Conservation (phyloP, 768 basidiomycete species). For the Lactifluus pinguis region DNA sequence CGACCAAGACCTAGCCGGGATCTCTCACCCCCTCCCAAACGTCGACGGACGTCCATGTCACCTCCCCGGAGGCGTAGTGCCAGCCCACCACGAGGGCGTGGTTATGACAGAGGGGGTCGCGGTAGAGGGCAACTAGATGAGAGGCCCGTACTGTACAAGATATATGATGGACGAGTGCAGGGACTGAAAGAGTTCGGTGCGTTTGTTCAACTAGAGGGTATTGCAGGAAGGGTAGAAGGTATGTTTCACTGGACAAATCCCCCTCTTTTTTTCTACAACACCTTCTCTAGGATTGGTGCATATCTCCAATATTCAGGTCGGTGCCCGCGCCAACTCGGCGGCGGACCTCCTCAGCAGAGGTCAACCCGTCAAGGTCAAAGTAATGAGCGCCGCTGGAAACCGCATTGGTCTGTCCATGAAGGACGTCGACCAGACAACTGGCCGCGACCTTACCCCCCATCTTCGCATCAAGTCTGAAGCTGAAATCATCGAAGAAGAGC, state of each 20-base stretch:
- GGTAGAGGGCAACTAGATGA: conserved; percentile 55
- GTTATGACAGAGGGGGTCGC: conserved; percentile 34
- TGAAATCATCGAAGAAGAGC: conserved; percentile 76
- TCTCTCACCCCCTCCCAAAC: conserved; percentile 41
- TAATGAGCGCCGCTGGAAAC: conserved; percentile 82
- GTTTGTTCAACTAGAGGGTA: conserved; percentile 83
- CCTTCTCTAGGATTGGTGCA: conserved; percentile 80
- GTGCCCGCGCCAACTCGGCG: conserved; percentile 78
- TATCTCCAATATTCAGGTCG: conserved; percentile 83
- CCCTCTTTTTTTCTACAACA: conserved; percentile 3
- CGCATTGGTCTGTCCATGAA: conserved; percentile 91
- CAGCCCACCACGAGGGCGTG: conserved; percentile 53
- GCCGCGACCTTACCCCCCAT: conserved; percentile 89
- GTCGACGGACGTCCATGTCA: conserved; percentile 46
- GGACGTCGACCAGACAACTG: conserved; percentile 88
- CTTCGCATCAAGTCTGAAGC: conserved; percentile 90
- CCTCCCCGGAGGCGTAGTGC: conserved; percentile 41
- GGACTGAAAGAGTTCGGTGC: conserved; percentile 94
- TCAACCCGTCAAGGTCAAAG: conserved; percentile 89
- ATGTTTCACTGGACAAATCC: conserved; percentile 24
- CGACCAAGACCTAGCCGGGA: conserved; percentile 30
- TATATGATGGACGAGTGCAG: conserved; percentile 81
- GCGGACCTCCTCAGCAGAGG: conserved; percentile 78
- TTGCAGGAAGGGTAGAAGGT: conserved; percentile 86
- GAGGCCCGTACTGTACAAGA: conserved; percentile 84